phyloP scores from a whole-genome alignment of 495 filamentous ascomycete genomes.

The Glarea lozoyensis region DNA sequence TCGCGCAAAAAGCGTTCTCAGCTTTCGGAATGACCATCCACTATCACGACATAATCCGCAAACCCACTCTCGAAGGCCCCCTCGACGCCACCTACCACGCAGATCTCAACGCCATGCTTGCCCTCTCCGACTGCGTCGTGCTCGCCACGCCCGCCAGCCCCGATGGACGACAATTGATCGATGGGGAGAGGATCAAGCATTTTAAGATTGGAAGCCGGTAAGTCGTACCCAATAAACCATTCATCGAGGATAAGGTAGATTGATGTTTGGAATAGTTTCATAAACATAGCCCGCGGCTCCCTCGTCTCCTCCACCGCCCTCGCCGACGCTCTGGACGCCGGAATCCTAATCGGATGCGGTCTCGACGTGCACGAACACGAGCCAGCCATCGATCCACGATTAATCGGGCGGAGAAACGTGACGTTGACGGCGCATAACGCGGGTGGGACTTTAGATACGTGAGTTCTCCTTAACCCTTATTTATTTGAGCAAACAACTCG shows the following conservation, averaged over 20 bases:
- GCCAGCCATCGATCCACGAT: constrained; percentile 14
- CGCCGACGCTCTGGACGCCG: constrained; percentile 49
- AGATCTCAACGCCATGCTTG: constrained; percentile 43
- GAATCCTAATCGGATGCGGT: constrained; percentile 43
- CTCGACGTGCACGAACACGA: constrained; percentile 63
- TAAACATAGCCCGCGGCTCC: constrained; percentile 65
- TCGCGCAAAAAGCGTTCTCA: constrained; percentile 51
- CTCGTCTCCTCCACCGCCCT: constrained; percentile 65
- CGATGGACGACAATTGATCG: constrained; percentile 47
- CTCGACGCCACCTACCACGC: constrained; percentile 42
- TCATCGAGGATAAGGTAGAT: no score
- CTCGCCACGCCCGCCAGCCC: constrained; percentile 55
- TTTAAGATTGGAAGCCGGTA: no score
- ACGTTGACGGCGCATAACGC: constrained; percentile 64
- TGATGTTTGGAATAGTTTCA: constrained; percentile 51
- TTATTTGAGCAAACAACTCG: not conserved
- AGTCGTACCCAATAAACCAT: no score
- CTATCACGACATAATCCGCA: constrained; percentile 58
- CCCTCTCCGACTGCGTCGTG: constrained; percentile 52
- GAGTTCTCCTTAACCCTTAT: constrained; percentile 1
- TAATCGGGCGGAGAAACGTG: constrained; percentile 30
- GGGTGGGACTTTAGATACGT: constrained; percentile 59
- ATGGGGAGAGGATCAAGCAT: constrained; percentile 34
- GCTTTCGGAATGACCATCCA: constrained; percentile 60
- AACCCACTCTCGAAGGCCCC: constrained; percentile 32